phyloP scores from a whole-genome alignment of 129 eudicot genomes.

The Flaveria linearis region DNA sequence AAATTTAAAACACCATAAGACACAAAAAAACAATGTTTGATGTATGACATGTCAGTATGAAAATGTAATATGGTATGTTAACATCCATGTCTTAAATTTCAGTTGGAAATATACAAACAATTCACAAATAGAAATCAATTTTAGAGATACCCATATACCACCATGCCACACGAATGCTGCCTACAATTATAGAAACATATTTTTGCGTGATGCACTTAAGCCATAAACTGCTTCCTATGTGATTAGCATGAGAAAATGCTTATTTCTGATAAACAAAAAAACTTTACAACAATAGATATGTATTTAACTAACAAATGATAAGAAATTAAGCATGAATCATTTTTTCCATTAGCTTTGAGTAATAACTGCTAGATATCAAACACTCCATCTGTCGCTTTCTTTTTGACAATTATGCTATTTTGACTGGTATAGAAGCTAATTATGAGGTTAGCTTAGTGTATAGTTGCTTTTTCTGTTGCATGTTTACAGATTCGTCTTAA shows the following conservation, averaged over 20 bases:
- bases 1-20: background rate
- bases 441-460: background rate
- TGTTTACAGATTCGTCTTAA: background rate
- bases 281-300: background rate
- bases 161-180: background rate
- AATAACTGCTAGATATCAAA: background rate
- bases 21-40: too few species aligned
- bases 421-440: background rate
- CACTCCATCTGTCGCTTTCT: background rate
- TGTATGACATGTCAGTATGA: slow-evolving; percentile 5
- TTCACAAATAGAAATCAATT: background rate
- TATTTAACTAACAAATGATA: background rate
- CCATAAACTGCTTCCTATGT: slow-evolving; percentile 20
- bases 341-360: background rate
- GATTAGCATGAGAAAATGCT: background rate
- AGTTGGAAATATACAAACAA: slow-evolving; percentile 1
- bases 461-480: background rate
- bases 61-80: background rate
- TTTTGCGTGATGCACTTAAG: background rate
- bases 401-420: background rate
- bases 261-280: background rate
- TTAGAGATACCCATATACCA: slow-evolving; percentile 1
- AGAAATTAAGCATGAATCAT: background rate
- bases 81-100: slow-evolving; percentile 6
- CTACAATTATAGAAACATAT: background rate